A percentile compares a stretch with the other conserved stretches of the same genome.
These are phyloP conservation scores for Tricholoma flavovirens DNA, from an alignment of 768 basidiomycete genomes.

Conservation along the genomic window DNA sequence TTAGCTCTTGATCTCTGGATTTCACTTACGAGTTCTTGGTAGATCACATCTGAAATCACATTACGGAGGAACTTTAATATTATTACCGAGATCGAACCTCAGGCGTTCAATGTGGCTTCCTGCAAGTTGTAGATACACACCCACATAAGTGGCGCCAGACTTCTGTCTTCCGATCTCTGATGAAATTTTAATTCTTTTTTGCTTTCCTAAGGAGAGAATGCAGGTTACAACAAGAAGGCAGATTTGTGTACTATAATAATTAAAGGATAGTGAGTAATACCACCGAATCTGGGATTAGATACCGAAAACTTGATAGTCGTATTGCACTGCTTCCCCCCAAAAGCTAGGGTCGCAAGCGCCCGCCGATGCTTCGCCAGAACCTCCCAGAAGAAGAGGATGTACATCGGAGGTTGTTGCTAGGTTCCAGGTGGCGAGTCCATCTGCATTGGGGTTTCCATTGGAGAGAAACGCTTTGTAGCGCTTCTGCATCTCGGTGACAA, in stretches of 20 bases:
- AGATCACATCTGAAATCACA: conserved; percentile 47
- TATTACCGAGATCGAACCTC: conserved; percentile 45
- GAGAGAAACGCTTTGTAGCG: conserved; percentile 64
- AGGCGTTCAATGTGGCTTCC: conserved; percentile 19
- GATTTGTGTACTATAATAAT: conserved; percentile 12
- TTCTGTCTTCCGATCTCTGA: not conserved
- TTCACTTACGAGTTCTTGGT: conserved; percentile 5
- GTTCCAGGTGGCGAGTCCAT: conserved; percentile 47
- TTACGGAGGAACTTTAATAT: conserved; percentile 64
- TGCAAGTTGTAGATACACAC: conserved; percentile 25
- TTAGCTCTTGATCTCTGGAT: conserved; percentile 1
- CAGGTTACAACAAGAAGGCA: not conserved
- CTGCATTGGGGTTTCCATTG: conserved; percentile 57
- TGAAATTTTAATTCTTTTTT: not conserved
- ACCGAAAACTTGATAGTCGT: conserved; percentile 66
- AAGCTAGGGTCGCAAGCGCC: conserved; percentile 61
- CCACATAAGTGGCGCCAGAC: not conserved
- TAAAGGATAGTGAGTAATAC: not conserved
- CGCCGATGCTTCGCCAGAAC: conserved; percentile 41
- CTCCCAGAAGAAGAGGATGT: conserved; percentile 58
- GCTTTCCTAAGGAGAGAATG: conserved; percentile 7
- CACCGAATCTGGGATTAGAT: conserved; percentile 23
- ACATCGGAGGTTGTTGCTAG: conserved; percentile 46
- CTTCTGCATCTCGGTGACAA: conserved; percentile 61
- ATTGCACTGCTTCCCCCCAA: conserved; percentile 60